phyloP scores from a whole-genome alignment of 805 yeast species.

The Metschnikowia borealis region DNA sequence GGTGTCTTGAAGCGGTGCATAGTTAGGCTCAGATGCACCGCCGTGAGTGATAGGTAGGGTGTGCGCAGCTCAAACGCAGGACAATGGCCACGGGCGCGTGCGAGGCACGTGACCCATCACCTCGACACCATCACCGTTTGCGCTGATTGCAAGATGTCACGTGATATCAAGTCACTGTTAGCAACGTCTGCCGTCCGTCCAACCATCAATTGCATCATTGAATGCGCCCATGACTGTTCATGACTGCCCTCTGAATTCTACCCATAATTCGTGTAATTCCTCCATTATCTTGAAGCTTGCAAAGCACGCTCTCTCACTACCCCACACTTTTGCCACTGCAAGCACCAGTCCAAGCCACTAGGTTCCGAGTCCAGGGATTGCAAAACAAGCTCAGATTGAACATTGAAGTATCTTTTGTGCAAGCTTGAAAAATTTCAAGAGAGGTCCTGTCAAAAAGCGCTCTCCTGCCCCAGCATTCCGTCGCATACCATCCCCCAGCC shows the following conservation, averaged over 20 bases:
- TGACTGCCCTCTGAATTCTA: background rate
- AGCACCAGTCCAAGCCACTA: background rate
- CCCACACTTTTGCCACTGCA: background rate
- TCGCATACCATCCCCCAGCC: background rate
- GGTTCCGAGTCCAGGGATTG: background rate
- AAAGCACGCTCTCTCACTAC: too few relatives aligned
- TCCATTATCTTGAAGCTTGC: background rate
- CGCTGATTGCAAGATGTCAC: constrained; percentile 19
- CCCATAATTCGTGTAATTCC: background rate
- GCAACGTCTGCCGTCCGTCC: background rate
- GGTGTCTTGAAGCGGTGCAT: too few relatives aligned
- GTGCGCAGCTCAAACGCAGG: constrained; percentile 4
- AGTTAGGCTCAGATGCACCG: background rate
- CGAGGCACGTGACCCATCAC: constrained; percentile 1
- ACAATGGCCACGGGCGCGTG: background rate
- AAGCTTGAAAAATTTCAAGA: background rate
- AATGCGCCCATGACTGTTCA: background rate
- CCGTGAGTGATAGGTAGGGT: background rate
- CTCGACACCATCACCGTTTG: background rate
- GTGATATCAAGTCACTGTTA: constrained; percentile 9
- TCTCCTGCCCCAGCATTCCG: background rate
- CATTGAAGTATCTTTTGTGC: background rate
- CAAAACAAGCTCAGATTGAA: too few relatives aligned
- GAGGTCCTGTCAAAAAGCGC: background rate
- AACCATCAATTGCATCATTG: background rate